Evolutionary conservation across 2,329 filamentous ascomycete species (phyloP).

Genomic region (Westerdykella ornata): DNA sequence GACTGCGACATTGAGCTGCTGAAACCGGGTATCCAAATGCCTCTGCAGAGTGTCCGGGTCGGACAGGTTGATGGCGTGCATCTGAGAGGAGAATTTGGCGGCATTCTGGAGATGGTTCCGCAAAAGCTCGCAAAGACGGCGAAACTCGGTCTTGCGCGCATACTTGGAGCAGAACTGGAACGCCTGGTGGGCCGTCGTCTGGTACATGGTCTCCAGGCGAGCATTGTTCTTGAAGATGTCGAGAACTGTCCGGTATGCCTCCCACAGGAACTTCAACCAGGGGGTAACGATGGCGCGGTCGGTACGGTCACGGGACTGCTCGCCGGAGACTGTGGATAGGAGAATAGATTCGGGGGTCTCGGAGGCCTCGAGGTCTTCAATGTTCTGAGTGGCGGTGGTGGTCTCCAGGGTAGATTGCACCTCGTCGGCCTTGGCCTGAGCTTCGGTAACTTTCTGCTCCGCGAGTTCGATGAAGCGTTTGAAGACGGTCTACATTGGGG

Average conservation of each 20-base stretch:
- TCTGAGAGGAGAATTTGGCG: slow-evolving; percentile 97
- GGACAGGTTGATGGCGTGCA: slow-evolving; percentile 98
- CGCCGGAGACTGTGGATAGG: slow-evolving; percentile 92
- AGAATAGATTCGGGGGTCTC: slow-evolving; percentile 98
- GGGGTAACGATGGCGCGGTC: slow-evolving; percentile 97
- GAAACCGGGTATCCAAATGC: slow-evolving; percentile 94
- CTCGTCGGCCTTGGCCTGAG: slow-evolving; percentile 92
- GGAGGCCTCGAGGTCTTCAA: slow-evolving; percentile 93
- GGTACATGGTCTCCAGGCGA: slow-evolving; percentile 93
- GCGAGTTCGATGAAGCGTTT: slow-evolving; percentile 98
- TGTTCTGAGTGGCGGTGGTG: slow-evolving; percentile 61
- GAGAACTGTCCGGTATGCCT: slow-evolving; percentile 95
- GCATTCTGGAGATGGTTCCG: slow-evolving; percentile 98
- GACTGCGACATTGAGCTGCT: slow-evolving; percentile 95
- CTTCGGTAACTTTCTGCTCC: slow-evolving; percentile 90
- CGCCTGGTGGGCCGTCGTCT: slow-evolving; percentile 94
- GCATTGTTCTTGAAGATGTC: slow-evolving; percentile 99
- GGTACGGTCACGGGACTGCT: slow-evolving; percentile 94
- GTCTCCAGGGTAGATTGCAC: slow-evolving; percentile 83
- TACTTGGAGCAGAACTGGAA: slow-evolving; percentile 99
- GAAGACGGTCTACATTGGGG: slow-evolving; percentile 58
- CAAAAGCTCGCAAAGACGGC: slow-evolving; percentile 93
- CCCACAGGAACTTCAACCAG: slow-evolving; percentile 99
- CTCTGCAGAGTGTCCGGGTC: slow-evolving; percentile 96
- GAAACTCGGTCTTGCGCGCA: slow-evolving; percentile 97